Conservation (phyloP, 495 filamentous ascomycete species). For the Platismatia glauca region DNA sequence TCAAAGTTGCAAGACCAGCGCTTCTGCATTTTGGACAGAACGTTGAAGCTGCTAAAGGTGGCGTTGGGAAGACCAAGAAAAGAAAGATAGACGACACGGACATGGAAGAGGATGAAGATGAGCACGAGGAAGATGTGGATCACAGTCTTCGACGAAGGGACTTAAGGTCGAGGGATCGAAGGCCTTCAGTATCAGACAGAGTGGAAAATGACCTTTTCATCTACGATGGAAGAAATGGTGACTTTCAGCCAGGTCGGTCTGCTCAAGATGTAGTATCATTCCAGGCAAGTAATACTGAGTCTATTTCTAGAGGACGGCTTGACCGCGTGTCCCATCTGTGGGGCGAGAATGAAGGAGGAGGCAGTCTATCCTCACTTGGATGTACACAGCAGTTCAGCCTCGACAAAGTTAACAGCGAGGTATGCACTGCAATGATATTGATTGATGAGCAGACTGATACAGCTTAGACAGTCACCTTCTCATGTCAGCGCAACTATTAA, state of each 20-base stretch:
- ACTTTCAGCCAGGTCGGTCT: conserved; percentile 8
- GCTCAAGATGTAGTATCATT: not conserved
- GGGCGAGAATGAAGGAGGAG: conserved; percentile 61
- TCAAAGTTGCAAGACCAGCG: conserved; percentile 52
- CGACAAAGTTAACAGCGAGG: conserved; percentile 2
- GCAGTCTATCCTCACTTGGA: conserved; percentile 77
- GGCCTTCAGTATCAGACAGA: conserved; percentile 16
- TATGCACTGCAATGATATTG: not conserved
- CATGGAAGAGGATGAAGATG: conserved; percentile 31
- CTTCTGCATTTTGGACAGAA: conserved; percentile 53
- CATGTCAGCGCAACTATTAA: conserved; percentile 12
- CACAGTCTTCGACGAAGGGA: conserved; percentile 28
- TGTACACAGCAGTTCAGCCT: conserved; percentile 23
- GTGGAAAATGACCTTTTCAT: conserved; percentile 24
- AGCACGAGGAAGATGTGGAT: conserved; percentile 11
- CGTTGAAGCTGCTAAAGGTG: conserved; percentile 23
- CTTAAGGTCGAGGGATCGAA: conserved; percentile 32
- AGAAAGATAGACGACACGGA: conserved; percentile 46
- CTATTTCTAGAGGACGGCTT: conserved; percentile 55
- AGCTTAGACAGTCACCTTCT: conserved; percentile 9
- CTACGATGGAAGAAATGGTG: conserved; percentile 29
- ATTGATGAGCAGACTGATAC: not conserved
- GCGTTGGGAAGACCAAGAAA: conserved; percentile 31
- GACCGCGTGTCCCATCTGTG: conserved; percentile 75
- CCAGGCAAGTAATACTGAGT: not conserved